Percentiles rank a stretch among this genome's conserved stretches.
These are phyloP conservation scores for Fomitopsis pinicola DNA, from an alignment of 1,284 basidiomycete species.

Conservation along the genomic window DNA sequence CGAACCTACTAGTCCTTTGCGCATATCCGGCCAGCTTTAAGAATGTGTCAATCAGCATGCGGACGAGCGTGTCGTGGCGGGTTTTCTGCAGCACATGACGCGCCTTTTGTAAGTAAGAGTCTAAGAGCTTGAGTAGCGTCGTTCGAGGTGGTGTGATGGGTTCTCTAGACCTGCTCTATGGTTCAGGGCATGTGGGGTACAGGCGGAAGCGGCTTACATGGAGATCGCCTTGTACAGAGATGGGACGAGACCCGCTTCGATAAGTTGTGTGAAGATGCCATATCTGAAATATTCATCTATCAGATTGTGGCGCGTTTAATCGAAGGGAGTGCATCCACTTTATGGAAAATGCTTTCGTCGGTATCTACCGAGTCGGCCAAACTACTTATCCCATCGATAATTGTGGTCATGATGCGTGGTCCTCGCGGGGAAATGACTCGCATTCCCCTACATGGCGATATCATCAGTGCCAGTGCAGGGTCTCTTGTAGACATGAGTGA, in stretches of 20 bases:
- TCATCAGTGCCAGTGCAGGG: not conserved
- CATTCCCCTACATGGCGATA: slow-evolving; percentile 41
- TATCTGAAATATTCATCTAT: slow-evolving; percentile 29
- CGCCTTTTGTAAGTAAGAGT: slow-evolving; percentile 67
- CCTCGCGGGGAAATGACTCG: slow-evolving; percentile 51
- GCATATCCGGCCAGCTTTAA: slow-evolving; percentile 50
- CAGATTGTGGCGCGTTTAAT: not conserved
- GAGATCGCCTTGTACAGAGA: slow-evolving; percentile 31
- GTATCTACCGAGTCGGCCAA: slow-evolving; percentile 63
- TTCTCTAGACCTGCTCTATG: slow-evolving; percentile 54
- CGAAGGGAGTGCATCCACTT: slow-evolving; percentile 42
- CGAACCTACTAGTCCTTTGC: slow-evolving; percentile 47
- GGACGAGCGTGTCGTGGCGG: slow-evolving; percentile 31
- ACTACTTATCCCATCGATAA: slow-evolving; percentile 65
- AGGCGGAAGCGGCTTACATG: slow-evolving; percentile 27
- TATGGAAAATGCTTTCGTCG: slow-evolving; percentile 66
- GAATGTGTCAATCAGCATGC: slow-evolving; percentile 50
- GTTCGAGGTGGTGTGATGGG: slow-evolving; percentile 81
- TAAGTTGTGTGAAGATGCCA: slow-evolving; percentile 34
- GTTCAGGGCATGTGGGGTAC: not conserved
- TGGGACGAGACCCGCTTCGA: slow-evolving; percentile 30
- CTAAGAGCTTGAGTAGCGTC: slow-evolving; percentile 79
- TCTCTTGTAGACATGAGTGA: not conserved
- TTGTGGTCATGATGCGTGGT: slow-evolving; percentile 51
- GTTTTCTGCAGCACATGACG: slow-evolving; percentile 1